phyloP scores from a whole-genome alignment of 2,329 filamentous ascomycete species.

The Purpureocillium takamizusanense region DNA sequence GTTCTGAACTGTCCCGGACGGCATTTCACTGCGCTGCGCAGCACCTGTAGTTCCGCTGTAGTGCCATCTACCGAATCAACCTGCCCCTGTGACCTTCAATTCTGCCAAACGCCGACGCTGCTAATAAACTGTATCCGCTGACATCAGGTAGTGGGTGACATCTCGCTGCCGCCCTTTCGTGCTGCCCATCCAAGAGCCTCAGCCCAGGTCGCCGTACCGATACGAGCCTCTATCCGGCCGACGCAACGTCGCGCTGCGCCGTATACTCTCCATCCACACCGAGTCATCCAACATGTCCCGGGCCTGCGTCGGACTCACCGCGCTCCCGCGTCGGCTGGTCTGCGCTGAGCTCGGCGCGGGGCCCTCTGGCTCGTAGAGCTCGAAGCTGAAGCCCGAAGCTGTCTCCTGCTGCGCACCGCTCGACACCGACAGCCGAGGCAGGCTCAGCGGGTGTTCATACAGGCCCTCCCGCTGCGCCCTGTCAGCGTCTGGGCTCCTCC shows the following conservation, averaged over 20 bases:
- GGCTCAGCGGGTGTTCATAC: neutral
- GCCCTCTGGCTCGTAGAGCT: conserved; percentile 37
- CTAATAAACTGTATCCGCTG: too few species aligned
- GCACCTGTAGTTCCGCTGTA: too few species aligned
- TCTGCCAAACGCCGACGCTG: too few species aligned
- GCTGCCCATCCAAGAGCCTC: too few species aligned
- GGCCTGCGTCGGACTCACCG: conserved; percentile 67
- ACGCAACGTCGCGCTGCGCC: conserved; percentile 69
- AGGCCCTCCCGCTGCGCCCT: conserved; percentile 27
- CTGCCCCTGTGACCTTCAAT: too few species aligned
- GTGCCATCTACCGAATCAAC: too few species aligned
- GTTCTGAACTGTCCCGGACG: too few species aligned
- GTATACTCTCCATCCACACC: conserved; percentile 87
- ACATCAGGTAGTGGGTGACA: too few species aligned
- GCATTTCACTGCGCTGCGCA: too few species aligned
- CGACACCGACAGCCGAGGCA: conserved; percentile 36
- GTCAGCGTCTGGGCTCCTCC: conserved; percentile 10
- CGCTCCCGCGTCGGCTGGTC: conserved; percentile 55
- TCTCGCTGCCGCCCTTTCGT: too few species aligned
- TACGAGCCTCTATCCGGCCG: conserved; percentile 29
- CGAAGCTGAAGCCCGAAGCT: conserved; percentile 50
- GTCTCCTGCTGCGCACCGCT: conserved; percentile 30
- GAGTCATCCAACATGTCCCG: conserved; percentile 81
- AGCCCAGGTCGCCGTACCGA: conserved; percentile 18
- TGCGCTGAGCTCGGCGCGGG: conserved; percentile 17